Evolutionary conservation across 2,329 filamentous ascomycete species (phyloP).

Genomic region (Ascochyta koolunga): DNA sequence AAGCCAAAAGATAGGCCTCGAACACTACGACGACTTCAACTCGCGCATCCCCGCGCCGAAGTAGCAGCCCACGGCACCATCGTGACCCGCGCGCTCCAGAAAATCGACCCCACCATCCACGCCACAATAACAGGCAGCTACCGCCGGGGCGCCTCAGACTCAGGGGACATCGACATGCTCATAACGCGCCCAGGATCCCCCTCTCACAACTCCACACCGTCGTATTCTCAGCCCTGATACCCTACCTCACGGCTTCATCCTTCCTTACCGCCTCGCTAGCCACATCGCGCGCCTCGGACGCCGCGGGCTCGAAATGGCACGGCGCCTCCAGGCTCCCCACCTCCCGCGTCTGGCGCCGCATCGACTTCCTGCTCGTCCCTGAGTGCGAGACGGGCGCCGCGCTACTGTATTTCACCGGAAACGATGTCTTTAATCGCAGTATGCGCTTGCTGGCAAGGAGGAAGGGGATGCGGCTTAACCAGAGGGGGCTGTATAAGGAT

Average conservation of each 20-base stretch:
- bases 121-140: conserved; percentile 84
- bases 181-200: conserved; percentile 71
- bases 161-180: conserved; percentile 84
- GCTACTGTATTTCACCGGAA: conserved; percentile 93
- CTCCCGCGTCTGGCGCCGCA: conserved; percentile 71
- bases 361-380: conserved; percentile 86
- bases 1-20: conserved; percentile 77
- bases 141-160: conserved; percentile 74
- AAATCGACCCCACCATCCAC: conserved; percentile 68
- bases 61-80: conserved; percentile 71
- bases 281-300: conserved; percentile 54
- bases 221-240: conserved; percentile 68
- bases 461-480: conserved; percentile 85
- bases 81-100: conserved; percentile 64
- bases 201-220: conserved; percentile 64
- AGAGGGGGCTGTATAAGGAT: conserved; percentile 77
- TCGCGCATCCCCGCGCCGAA: conserved; percentile 78
- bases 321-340: conserved; percentile 76
- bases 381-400: conserved; percentile 80
- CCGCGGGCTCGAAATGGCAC: conserved; percentile 80
- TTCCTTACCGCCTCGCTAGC: conserved; percentile 77
- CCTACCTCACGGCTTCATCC: conserved; percentile 60
- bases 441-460: conserved; percentile 78
- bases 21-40: conserved; percentile 80
- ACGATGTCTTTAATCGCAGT: conserved; percentile 92